Conservation (phyloP, 192 early-diverging fungal species). For the Coemansia interrupta region DNA sequence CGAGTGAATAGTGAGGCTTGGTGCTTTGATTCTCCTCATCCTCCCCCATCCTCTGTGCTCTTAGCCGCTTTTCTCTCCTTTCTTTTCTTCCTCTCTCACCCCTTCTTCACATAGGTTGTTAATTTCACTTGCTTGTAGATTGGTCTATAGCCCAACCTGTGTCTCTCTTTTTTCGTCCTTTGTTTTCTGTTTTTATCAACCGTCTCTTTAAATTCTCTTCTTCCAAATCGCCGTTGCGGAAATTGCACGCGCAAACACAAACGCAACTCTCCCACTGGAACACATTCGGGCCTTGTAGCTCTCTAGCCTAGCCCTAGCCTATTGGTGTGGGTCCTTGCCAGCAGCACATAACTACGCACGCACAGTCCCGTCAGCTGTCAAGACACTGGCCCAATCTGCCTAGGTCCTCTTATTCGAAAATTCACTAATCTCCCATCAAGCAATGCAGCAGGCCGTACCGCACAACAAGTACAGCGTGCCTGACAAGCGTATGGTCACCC, state of each 20-base stretch:
- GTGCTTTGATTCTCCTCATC: neutral
- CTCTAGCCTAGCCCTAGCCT: no score
- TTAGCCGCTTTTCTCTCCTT: neutral
- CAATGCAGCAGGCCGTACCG: conserved; percentile 40
- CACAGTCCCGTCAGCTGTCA: no score
- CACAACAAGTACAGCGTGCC: conserved; percentile 51
- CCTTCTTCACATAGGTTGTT: conserved; percentile 1
- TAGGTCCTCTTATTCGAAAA: conserved; percentile 3
- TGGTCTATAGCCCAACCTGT: no score
- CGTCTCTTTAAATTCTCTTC: neutral
- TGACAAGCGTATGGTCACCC: conserved; percentile 43
- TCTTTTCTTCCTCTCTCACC: conserved; percentile 1
- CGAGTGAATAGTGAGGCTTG: no score
- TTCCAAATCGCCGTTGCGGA: neutral
- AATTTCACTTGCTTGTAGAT: neutral
- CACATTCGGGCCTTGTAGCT: no score
- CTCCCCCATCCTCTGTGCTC: neutral
- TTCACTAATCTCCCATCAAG: conserved; percentile 7
- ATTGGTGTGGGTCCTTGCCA: no score
- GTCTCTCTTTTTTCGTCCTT: conserved; percentile 1
- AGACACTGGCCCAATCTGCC: conserved; percentile 3
- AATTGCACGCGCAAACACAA: no score
- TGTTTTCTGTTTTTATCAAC: conserved; percentile 1
- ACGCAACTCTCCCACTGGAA: no score
- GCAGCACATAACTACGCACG: no score